Percentiles rank a stretch among this genome's conserved stretches.
Conservation (phyloP, 2,329 filamentous ascomycete species). For the Sclerotiophoma versabilis region DNA sequence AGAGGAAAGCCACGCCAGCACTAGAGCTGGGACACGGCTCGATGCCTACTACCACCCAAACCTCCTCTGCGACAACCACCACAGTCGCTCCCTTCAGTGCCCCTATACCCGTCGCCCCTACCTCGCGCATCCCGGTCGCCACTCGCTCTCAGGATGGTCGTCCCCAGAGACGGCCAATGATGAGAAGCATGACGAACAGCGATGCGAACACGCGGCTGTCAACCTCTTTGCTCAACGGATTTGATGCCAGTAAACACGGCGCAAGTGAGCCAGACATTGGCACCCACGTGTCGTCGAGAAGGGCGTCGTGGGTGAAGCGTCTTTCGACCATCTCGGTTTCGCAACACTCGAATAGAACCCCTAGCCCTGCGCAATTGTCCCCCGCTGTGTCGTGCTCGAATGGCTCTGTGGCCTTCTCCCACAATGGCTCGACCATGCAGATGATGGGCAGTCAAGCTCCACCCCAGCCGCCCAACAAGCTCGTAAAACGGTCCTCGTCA, state of each 20-base stretch:
- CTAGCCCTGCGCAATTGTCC: constrained; percentile 70
- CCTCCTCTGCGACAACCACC: constrained; percentile 32
- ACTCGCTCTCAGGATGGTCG: constrained; percentile 41
- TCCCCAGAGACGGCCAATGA: constrained; percentile 34
- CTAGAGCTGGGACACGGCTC: constrained; percentile 36
- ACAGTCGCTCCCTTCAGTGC: constrained; percentile 32
- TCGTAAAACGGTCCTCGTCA: constrained; percentile 76
- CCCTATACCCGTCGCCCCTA: constrained; percentile 32
- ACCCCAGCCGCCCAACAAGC: constrained; percentile 69
- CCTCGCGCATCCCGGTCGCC: constrained; percentile 36
- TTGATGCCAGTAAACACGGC: constrained; percentile 26
- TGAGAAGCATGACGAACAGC: constrained; percentile 44
- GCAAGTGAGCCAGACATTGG: constrained; percentile 36
- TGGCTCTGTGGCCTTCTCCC: constrained; percentile 57
- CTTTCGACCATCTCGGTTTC: constrained; percentile 71
- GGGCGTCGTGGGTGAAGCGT: constrained; percentile 74
- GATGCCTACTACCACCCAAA: constrained; percentile 41
- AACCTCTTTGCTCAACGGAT: constrained; percentile 28
- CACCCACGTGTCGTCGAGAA: constrained; percentile 42
- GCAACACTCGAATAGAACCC: constrained; percentile 69
- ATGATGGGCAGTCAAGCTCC: constrained; percentile 60
- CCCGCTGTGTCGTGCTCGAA: constrained; percentile 71
- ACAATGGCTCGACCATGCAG: constrained; percentile 65
- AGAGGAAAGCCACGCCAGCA: constrained; percentile 49
- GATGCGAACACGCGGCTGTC: constrained; percentile 32